Percentiles rank a stretch among this genome's conserved stretches.
Conservation (phyloP, 2,329 filamentous ascomycete genomes). For the Aspergillus alliaceus region DNA sequence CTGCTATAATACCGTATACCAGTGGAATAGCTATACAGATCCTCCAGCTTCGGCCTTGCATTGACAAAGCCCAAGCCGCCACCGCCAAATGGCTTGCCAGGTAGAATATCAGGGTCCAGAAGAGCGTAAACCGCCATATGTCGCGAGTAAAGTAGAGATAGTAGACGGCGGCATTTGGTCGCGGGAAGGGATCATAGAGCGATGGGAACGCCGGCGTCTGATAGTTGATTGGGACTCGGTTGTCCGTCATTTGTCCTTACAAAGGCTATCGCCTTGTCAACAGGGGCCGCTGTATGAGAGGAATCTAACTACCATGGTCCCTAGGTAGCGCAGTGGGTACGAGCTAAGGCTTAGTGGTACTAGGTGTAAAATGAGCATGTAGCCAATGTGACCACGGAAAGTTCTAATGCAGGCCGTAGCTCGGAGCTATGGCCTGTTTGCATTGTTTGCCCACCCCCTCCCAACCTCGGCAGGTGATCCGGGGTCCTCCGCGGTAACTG, state of each 20-base stretch:
- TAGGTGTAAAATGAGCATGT: not conserved
- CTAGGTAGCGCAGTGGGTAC: not conserved
- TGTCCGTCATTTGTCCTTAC: slow-evolving; percentile 29
- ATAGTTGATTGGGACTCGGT: slow-evolving; percentile 60
- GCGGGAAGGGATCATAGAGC: slow-evolving; percentile 71
- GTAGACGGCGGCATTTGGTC: slow-evolving; percentile 55
- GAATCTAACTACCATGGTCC: slow-evolving; percentile 6
- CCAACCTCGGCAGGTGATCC: slow-evolving; percentile 35
- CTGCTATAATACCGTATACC: slow-evolving; percentile 69
- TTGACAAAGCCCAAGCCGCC: slow-evolving; percentile 68
- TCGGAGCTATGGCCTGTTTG: slow-evolving; percentile 24
- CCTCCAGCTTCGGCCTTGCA: slow-evolving; percentile 58
- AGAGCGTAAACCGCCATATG: slow-evolving; percentile 83
- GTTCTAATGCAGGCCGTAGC: not conserved
- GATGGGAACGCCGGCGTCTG: slow-evolving; percentile 72
- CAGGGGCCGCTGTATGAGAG: not conserved
- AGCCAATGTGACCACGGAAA: not conserved
- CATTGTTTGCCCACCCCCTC: slow-evolving; percentile 28
- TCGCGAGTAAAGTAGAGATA: slow-evolving; percentile 74
- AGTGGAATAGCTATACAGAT: slow-evolving; percentile 70
- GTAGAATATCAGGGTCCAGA: slow-evolving; percentile 83
- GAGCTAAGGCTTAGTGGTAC: not conserved
- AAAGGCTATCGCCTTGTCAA: slow-evolving; percentile 8
- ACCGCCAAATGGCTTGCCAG: slow-evolving; percentile 72
- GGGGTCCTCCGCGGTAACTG: slow-evolving; percentile 30